Conservation (phyloP, 306 rosid genomes). For the Ammopiptanthus mongolicus region DNA sequence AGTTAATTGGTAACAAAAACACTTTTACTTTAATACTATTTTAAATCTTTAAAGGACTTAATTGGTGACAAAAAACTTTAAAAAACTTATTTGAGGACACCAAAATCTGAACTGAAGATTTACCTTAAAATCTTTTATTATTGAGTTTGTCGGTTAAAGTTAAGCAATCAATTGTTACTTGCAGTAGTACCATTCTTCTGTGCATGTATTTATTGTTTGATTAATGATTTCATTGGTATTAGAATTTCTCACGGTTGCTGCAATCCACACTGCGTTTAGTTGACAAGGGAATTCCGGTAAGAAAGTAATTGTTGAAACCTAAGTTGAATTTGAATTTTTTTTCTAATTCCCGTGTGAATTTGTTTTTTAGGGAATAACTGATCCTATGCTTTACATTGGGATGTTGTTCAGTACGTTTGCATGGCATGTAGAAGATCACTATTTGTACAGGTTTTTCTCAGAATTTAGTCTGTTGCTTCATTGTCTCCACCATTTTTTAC, state of each 20-base stretch:
- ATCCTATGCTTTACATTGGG: slow-evolving; percentile 48
- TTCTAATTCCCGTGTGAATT: not conserved
- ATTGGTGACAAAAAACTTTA: not conserved
- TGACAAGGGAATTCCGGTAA: slow-evolving; percentile 32
- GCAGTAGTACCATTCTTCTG: not conserved
- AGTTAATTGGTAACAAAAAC: not conserved
- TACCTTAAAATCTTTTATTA: not conserved
- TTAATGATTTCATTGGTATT: not conserved
- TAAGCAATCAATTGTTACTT: not conserved
- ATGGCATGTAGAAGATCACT: slow-evolving; percentile 51
- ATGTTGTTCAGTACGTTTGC: slow-evolving; percentile 50
- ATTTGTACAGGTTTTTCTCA: slow-evolving; percentile 28
- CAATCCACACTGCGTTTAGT: slow-evolving; percentile 27
- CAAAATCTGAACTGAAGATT: too few species aligned
- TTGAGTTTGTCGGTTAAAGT: not conserved
- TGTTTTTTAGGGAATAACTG: slow-evolving; percentile 31
- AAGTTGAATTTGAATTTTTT: not conserved
- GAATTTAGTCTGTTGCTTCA: not conserved
- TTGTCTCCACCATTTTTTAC: not conserved
- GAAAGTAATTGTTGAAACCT: not conserved
- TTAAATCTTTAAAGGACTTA: not conserved
- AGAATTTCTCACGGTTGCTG: slow-evolving; percentile 29
- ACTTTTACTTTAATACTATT: not conserved
- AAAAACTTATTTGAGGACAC: not conserved
- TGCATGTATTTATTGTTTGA: not conserved